These are phyloP conservation scores for Colletotrichum sp. DNA, from an alignment of 2,329 filamentous ascomycete species.

Conservation along the genomic window DNA sequence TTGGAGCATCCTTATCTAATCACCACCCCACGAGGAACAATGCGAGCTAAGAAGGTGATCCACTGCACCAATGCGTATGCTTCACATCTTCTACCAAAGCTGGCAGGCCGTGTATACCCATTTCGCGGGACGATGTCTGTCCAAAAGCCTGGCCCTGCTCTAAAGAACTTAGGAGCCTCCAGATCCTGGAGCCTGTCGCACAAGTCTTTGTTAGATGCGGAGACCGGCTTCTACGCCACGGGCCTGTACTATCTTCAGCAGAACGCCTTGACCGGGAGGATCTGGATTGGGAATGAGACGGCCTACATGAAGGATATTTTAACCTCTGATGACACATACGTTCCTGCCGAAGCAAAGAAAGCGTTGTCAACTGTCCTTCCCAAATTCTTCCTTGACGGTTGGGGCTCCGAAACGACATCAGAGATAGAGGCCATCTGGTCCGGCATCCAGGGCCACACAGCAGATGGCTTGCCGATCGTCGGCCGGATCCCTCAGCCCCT, in stretches of 20 bases:
- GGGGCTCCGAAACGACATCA: not conserved
- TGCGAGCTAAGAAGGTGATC: constrained; percentile 38
- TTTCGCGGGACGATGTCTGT: constrained; percentile 48
- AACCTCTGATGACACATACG: not conserved
- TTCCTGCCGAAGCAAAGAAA: not conserved
- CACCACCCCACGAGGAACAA: constrained; percentile 37
- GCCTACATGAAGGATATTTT: constrained; percentile 7
- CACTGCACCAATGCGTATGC: constrained; percentile 48
- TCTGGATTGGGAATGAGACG: constrained; percentile 18
- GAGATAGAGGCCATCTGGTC: constrained; percentile 6
- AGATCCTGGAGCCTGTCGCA: constrained; percentile 23
- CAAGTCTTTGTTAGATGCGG: not conserved
- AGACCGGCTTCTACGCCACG: not conserved
- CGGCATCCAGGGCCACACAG: constrained; percentile 13
- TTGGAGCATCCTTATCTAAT: constrained; percentile 30
- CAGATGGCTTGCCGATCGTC: constrained; percentile 15
- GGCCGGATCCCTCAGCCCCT: not conserved
- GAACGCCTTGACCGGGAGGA: not conserved
- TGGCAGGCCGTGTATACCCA: constrained; percentile 41
- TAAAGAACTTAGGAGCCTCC: constrained; percentile 8
- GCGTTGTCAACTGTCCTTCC: not conserved
- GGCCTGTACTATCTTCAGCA: constrained; percentile 20
- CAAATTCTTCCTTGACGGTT: not conserved
- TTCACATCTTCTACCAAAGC: constrained; percentile 42
- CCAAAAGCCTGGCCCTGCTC: constrained; percentile 32